Conservation (phyloP, 2,329 filamentous ascomycete genomes). For the Coleophoma crateriformis region DNA sequence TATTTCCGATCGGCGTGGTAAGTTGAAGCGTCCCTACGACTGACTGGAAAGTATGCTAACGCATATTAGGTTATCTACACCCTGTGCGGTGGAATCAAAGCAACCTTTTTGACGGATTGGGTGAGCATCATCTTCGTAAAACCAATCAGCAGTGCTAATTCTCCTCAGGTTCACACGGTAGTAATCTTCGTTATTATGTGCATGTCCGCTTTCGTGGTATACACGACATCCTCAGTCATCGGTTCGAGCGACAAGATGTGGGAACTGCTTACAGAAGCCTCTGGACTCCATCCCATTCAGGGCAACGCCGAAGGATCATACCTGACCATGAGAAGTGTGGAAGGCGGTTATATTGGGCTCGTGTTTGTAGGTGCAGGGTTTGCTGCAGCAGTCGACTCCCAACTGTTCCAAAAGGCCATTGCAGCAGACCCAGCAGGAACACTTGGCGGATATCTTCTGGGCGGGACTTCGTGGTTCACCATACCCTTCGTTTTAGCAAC, state of each 20-base stretch:
- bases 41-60: slow-evolving; percentile 30
- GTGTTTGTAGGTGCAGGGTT: slow-evolving; percentile 82
- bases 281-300: slow-evolving; percentile 61
- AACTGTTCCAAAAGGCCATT: slow-evolving; percentile 76
- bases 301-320: slow-evolving; percentile 78
- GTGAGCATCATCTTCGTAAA: slow-evolving; percentile 30
- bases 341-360: slow-evolving; percentile 69
- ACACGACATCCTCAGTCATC: slow-evolving; percentile 63
- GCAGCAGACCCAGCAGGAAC: slow-evolving; percentile 77
- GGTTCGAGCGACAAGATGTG: slow-evolving; percentile 72
- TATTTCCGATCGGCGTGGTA: slow-evolving; percentile 72
- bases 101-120: slow-evolving; percentile 80
- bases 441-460: slow-evolving; percentile 71
- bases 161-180: slow-evolving; percentile 65
- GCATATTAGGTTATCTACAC: slow-evolving; percentile 52
- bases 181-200: slow-evolving; percentile 79
- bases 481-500: slow-evolving; percentile 83
- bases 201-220: slow-evolving; percentile 60
- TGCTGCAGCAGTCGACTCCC: slow-evolving; percentile 14
- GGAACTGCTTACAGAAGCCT: slow-evolving; percentile 64
- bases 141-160: too few species aligned
- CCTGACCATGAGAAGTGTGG: slow-evolving; percentile 72
- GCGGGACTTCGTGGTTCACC: slow-evolving; percentile 80
- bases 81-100: slow-evolving; percentile 69
- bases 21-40: not conserved